Percentiles rank a stretch among this genome's conserved stretches.
Conservation (phyloP, 2,329 filamentous ascomycete genomes). For the Coniochaeta sp. region DNA sequence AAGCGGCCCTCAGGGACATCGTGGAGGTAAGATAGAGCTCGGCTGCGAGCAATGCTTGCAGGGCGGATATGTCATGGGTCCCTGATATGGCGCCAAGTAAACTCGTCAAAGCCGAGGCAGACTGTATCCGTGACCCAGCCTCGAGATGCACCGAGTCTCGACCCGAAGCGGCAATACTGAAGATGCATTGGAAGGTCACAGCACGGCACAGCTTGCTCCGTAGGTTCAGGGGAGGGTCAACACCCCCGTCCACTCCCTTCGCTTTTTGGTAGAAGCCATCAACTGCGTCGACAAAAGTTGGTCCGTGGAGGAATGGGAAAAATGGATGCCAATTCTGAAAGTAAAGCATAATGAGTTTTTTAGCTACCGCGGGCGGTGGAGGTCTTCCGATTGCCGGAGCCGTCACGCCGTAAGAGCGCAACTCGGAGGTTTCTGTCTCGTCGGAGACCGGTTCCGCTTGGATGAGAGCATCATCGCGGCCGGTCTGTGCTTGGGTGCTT, state of each 20-base stretch:
- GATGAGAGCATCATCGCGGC: neutral
- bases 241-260: neutral
- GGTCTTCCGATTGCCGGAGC: slow-evolving; percentile 17
- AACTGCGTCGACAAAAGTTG: slow-evolving; percentile 36
- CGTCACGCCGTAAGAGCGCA: slow-evolving; percentile 8
- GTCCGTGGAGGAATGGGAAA: slow-evolving; percentile 44
- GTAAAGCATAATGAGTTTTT: slow-evolving; percentile 37
- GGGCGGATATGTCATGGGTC: slow-evolving; percentile 34
- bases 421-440: neutral
- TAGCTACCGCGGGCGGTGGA: slow-evolving; percentile 22
- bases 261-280: slow-evolving; percentile 27
- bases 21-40: slow-evolving; percentile 39
- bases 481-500: neutral
- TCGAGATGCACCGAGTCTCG: slow-evolving; percentile 23
- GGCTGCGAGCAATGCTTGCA: slow-evolving; percentile 39
- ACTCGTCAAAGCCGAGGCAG: slow-evolving; percentile 26
- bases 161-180: slow-evolving; percentile 35
- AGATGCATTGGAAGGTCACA: slow-evolving; percentile 40
- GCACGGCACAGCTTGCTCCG: slow-evolving; percentile 20
- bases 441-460: neutral
- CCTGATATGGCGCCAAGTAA: slow-evolving; percentile 28
- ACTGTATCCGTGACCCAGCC: slow-evolving; percentile 25
- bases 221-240: slow-evolving; percentile 8
- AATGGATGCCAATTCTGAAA: slow-evolving; percentile 45
- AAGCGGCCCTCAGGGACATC: slow-evolving; percentile 40